Conservation (phyloP, 805 yeast species). For the Saturnispora besseyi region DNA sequence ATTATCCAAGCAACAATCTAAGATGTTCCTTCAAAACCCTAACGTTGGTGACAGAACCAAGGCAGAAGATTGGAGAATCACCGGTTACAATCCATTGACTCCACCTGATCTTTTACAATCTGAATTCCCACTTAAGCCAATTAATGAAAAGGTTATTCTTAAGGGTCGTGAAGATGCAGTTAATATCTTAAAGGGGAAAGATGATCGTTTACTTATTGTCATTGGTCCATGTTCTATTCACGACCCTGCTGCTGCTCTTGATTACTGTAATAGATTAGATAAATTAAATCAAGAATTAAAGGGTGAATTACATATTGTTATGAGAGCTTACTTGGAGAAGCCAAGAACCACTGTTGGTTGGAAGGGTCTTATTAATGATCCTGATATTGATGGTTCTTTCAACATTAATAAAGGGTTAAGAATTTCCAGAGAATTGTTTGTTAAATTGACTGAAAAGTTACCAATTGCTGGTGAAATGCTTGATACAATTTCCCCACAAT, state of each 20-base stretch:
- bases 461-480: constrained; percentile 98
- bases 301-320: constrained; percentile 73
- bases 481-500: constrained; percentile 96
- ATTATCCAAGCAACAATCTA: constrained; percentile 17
- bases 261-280: constrained; percentile 64
- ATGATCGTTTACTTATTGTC: constrained; percentile 80
- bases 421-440: constrained; percentile 79
- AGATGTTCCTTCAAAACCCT: constrained; percentile 79
- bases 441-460: constrained; percentile 67
- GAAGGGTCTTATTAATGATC: constrained; percentile 97
- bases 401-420: constrained; percentile 91
- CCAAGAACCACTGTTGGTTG: constrained; percentile 99
- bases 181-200: constrained; percentile 66
- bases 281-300: constrained; percentile 51
- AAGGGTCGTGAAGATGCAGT: constrained; percentile 70
- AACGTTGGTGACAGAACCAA: constrained; percentile 77
- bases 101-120: constrained; percentile 90
- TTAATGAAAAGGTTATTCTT: constrained; percentile 53
- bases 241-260: constrained; percentile 87
- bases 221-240: constrained; percentile 98
- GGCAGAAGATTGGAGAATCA: constrained; percentile 67
- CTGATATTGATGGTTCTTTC: constrained; percentile 88
- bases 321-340: constrained; percentile 97
- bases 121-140: constrained; percentile 62
- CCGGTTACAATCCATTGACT: constrained; percentile 91